phyloP scores from a whole-genome alignment of 176 grass and related monocot species.

The Secale cereale region DNA sequence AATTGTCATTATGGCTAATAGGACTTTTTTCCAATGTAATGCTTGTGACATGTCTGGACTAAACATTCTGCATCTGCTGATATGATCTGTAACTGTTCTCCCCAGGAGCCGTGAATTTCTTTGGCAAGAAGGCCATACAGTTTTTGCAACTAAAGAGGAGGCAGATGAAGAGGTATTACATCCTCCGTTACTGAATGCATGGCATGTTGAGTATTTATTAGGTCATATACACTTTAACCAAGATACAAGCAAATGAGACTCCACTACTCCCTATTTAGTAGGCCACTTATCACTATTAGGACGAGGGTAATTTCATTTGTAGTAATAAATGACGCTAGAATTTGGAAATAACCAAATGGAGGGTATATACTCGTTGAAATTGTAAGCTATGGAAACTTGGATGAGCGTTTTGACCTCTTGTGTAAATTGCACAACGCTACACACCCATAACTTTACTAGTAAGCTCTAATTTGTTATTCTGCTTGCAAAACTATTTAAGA shows the following conservation, averaged over 20 bases:
- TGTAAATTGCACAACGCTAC: background rate
- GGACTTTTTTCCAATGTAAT: too few species aligned
- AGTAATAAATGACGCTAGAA: background rate
- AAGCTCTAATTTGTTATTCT: background rate
- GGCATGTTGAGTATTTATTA: too few species aligned
- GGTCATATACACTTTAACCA: too few species aligned
- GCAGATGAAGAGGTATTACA: constrained; percentile 78
- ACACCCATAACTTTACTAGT: background rate
- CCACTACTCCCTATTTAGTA: background rate
- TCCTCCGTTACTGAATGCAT: too few species aligned
- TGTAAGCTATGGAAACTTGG: background rate
- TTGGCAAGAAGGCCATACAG: constrained; percentile 98
- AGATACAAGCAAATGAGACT: background rate
- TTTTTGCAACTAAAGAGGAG: constrained; percentile 91
- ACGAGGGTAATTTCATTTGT: background rate
- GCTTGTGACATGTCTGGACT: background rate
- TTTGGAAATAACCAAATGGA: background rate
- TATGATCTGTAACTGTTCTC: background rate
- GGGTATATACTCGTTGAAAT: background rate
- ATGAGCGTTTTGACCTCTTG: background rate
- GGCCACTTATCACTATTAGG: background rate
- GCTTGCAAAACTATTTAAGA: background rate
- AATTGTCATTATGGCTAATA: background rate
- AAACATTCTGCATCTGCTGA: constrained; percentile 2
- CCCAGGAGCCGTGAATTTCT: constrained; percentile 96